These are phyloP conservation scores for Tuber melanosporum DNA, from an alignment of 495 filamentous ascomycete species.

Conservation along the genomic window DNA sequence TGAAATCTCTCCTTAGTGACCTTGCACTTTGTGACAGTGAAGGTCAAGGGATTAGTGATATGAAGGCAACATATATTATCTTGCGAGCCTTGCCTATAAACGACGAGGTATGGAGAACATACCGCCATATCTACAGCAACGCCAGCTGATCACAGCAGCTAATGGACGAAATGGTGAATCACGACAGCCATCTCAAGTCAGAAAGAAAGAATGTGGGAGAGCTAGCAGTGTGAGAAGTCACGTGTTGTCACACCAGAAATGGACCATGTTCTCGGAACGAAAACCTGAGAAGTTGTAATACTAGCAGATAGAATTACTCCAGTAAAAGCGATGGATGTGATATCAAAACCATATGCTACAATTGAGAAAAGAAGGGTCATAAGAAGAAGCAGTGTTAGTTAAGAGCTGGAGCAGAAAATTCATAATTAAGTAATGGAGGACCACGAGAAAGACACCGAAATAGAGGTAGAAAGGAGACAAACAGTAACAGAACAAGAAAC, in stretches of 20 bases:
- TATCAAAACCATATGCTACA: not conserved
- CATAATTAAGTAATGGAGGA: no score
- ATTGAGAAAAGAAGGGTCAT: no score
- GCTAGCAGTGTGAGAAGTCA: not conserved
- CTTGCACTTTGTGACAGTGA: not conserved
- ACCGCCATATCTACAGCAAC: not conserved
- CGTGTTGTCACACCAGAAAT: not conserved
- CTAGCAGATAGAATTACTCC: accelerated
- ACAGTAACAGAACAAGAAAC: no score
- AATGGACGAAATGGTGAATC: not conserved
- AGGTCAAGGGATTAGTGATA: not conserved
- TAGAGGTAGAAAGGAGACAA: no score
- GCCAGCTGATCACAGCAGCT: not conserved
- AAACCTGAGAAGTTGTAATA: accelerated
- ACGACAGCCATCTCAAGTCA: not conserved
- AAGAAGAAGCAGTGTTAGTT: no score
- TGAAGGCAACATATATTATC: not conserved
- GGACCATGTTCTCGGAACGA: accelerated
- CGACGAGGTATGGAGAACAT: not conserved
- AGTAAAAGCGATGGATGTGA: not conserved
- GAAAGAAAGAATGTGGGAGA: not conserved
- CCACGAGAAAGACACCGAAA: no score
- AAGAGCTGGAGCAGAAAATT: no score
- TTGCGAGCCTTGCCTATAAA: not conserved
- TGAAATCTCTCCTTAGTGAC: not conserved